Percentiles rank a stretch among this genome's conserved stretches.
Evolutionary conservation across 2,329 filamentous ascomycete species (phyloP).

Genomic region (Elsinoe batatas): DNA sequence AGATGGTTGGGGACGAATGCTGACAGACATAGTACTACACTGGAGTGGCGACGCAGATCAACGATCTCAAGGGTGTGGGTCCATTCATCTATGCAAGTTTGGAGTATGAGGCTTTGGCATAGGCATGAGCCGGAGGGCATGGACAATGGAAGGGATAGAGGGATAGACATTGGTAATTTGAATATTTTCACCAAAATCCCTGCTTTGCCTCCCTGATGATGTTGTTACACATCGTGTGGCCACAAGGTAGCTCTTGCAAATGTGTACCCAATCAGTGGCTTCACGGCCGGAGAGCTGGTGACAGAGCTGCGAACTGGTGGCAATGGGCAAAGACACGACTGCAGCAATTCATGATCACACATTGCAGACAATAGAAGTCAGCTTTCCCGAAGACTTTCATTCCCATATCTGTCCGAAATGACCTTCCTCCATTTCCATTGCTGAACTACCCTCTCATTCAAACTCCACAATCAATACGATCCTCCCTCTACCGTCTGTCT

Average conservation of each 20-base stretch:
- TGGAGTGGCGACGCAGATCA: not conserved
- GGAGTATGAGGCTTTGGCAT: slow-evolving; percentile 2
- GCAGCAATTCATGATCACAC: not conserved
- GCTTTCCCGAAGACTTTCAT: not conserved
- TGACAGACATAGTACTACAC: slow-evolving; percentile 75
- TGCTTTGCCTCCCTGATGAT: too few relatives aligned
- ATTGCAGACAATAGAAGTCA: not conserved
- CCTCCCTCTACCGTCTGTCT: not conserved
- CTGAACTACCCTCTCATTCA: not conserved
- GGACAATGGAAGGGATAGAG: not conserved
- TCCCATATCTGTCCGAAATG: not conserved
- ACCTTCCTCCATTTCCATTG: not conserved
- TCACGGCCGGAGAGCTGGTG: too few relatives aligned
- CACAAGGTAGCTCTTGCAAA: too few relatives aligned
- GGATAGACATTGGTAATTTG: too few relatives aligned
- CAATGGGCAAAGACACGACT: too few relatives aligned
- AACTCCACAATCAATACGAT: not conserved
- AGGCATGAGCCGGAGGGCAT: not conserved
- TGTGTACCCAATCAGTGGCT: too few relatives aligned
- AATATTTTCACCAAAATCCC: too few relatives aligned
- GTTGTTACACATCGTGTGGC: too few relatives aligned
- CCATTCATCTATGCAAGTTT: slow-evolving; percentile 9
- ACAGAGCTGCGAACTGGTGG: too few relatives aligned
- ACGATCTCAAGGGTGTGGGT: slow-evolving; percentile 6
- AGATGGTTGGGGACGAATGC: slow-evolving; percentile 69